phyloP scores from a whole-genome alignment of 208 protist genomes.

The Crithidia sp. region DNA sequence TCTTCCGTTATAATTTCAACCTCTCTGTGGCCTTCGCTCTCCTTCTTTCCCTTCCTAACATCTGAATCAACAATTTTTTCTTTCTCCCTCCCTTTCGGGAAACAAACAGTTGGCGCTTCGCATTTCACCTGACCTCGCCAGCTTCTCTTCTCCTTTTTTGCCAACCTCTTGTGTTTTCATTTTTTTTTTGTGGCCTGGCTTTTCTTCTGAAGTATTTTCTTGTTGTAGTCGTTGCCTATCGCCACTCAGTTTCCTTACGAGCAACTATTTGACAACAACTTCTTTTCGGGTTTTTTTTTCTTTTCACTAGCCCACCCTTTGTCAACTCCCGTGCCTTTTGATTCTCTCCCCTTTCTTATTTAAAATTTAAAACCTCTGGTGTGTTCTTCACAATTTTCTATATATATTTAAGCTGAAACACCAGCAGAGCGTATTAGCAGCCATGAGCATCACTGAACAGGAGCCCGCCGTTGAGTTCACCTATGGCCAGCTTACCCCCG shows the following conservation, averaged over 20 bases:
- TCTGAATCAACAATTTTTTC: not conserved
- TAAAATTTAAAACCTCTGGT: not conserved
- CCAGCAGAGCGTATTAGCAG: not conserved
- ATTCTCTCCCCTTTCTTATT: conserved; percentile 2
- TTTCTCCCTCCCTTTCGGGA: not conserved
- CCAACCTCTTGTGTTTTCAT: too few relatives aligned
- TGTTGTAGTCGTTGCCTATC: too few relatives aligned
- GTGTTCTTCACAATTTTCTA: not conserved
- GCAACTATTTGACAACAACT: too few relatives aligned
- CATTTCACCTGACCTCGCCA: too few relatives aligned
- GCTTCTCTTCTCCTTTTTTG: too few relatives aligned
- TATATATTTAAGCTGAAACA: not conserved
- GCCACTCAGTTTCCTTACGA: too few relatives aligned
- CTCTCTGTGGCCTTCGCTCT: conserved; percentile 10
- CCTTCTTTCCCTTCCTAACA: not conserved
- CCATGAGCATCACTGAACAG: conserved; percentile 16
- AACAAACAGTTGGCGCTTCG: too few relatives aligned
- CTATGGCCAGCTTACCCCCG: conserved; percentile 66
- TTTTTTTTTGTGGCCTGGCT: too few relatives aligned
- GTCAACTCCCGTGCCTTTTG: not conserved
- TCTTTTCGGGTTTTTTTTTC: too few relatives aligned
- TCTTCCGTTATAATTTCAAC: not conserved
- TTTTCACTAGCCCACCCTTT: too few relatives aligned
- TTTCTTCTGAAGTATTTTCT: too few relatives aligned
- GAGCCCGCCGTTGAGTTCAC: conserved; percentile 50